These are phyloP conservation scores for Nannochloris sp. DNA, from an alignment of 139 green algal genomes.

Conservation along the genomic window DNA sequence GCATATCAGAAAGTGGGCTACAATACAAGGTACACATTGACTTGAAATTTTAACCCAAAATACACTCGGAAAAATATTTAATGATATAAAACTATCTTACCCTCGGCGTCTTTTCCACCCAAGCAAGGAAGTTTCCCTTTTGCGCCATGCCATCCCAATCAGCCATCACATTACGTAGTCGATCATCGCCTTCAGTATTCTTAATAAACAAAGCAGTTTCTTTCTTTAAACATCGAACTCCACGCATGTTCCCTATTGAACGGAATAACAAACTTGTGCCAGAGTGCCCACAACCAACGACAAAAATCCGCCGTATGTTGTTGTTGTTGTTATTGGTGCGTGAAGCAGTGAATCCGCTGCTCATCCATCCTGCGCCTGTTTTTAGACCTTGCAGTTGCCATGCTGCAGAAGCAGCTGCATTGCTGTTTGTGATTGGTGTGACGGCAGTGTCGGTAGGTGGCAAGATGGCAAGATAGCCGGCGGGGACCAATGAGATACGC, in stretches of 20 bases:
- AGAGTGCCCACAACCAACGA: slow-evolving; percentile 10
- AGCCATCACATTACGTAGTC: not conserved
- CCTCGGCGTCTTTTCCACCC: slow-evolving; percentile 18
- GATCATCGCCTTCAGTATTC: not conserved
- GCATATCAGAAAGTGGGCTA: not conserved
- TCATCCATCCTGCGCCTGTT: no score
- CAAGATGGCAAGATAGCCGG: no score
- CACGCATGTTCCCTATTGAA: slow-evolving; percentile 8
- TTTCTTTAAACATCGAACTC: slow-evolving; percentile 2
- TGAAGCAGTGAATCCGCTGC: no score
- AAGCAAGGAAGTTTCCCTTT: not conserved
- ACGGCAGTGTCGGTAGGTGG: no score
- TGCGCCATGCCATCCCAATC: not conserved
- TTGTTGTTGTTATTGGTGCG: not conserved
- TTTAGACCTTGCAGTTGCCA: no score
- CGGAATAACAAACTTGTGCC: slow-evolving; percentile 13
- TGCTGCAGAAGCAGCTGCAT: no score
- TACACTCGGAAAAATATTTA: not conserved
- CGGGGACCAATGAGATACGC: no score
- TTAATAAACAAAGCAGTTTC: slow-evolving; percentile 7
- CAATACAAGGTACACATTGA: not conserved
- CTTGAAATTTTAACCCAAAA: not conserved
- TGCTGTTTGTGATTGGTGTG: no score
- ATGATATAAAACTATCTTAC: not conserved
- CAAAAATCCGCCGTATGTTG: not conserved